These are phyloP conservation scores for Multifurca ochricompacta DNA, from an alignment of 768 basidiomycete genomes.

Conservation along the genomic window DNA sequence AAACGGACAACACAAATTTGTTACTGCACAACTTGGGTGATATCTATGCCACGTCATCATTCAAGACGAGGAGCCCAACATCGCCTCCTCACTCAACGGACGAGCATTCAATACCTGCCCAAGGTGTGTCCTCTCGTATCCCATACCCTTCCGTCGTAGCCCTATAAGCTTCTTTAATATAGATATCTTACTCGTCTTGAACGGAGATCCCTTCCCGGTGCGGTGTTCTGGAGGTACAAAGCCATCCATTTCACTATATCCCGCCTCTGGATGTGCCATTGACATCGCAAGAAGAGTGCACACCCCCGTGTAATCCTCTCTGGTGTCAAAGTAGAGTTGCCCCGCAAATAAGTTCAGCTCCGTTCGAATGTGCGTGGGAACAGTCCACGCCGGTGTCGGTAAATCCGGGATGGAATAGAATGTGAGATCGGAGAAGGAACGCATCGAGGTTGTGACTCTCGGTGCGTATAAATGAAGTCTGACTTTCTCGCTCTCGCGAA, in stretches of 20 bases:
- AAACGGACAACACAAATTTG: too few species aligned
- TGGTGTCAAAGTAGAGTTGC: conserved; percentile 9
- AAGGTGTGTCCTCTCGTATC: neutral
- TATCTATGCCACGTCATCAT: too few species aligned
- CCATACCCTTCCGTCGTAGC: neutral
- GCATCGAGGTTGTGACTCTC: conserved; percentile 1
- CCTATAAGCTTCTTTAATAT: neutral
- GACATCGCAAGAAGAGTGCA: conserved; percentile 1
- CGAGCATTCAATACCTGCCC: neutral
- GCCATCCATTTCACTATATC: neutral
- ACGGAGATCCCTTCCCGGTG: neutral
- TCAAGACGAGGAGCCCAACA: too few species aligned
- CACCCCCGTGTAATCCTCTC: neutral
- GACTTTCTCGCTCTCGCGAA: conserved; percentile 4
- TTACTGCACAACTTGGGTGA: too few species aligned
- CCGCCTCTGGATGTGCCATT: neutral
- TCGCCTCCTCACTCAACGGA: neutral
- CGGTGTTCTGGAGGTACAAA: neutral
- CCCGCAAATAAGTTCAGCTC: conserved; percentile 7
- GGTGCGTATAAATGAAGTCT: conserved; percentile 11
- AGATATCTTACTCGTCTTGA: neutral
- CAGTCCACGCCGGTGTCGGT: neutral
- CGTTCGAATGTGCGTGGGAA: neutral
- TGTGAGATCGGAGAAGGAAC: conserved; percentile 10
- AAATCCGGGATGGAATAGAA: neutral